Evolutionary conservation across 768 basidiomycete genomes (phyloP), one percentile per base, ranked within the genome.

Genomic region (Gymnopilus dilepis): DNA sequence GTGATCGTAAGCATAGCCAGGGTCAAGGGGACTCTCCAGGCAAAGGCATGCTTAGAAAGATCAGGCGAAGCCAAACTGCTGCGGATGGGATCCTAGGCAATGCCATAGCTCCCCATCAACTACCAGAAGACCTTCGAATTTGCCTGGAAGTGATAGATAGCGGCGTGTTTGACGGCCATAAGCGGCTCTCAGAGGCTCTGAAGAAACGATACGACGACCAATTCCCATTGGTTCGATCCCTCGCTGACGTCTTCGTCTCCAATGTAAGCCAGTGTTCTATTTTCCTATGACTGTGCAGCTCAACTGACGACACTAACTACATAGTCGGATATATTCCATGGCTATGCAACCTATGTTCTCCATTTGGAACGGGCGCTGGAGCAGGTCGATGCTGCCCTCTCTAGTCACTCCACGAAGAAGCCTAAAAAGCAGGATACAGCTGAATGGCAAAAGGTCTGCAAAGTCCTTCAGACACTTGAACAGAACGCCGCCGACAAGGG

Each of bases 181-280:
- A 90, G 67, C 85, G 88, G 66, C 82, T 99, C 33, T 91, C 88
- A 56, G 91, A 92, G 53, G 92, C 91, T 21, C 76, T 99, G 67
- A 86, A 85, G 71, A 95, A 92, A 76, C 84, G 95, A 41, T 99
- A 98, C 65, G 95, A 97, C 58, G 94, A 97, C 67, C 96, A 98
- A 66, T 99, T 92, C 71, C 96, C 96, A 13, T 83, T 98, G 34
- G 96, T 98, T 34, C 83, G 96, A 55, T 92, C 90, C 28, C 82
- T 98, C 38, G 95, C 96, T 57, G 96, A 98, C 68, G 94, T 98
- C n/a, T 98, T 98, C 75, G 92, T 95, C 22, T 86, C 89, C 9
- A 94, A 94, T 77, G 95, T 97, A 72, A 76, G 34, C 15, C 11
- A n/a, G 91, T 82, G 51, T 19, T 41, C 22, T 42, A 11, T 11